Conservation (phyloP, 2,329 filamentous ascomycete genomes). For the Aspergillus sp. region DNA sequence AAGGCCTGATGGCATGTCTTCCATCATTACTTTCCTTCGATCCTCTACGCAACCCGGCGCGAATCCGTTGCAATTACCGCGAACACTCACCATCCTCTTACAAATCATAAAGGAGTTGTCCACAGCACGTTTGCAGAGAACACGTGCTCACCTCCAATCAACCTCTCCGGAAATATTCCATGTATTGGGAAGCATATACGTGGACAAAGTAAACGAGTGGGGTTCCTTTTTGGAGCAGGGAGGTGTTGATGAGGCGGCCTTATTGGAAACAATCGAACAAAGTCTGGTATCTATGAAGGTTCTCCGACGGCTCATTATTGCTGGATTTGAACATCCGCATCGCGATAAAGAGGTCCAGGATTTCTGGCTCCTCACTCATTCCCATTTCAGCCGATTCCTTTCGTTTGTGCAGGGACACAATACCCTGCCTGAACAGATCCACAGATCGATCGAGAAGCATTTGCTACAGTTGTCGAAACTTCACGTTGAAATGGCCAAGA, state of each 20-base stretch:
- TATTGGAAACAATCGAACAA: constrained; percentile 62
- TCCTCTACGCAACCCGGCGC: constrained; percentile 45
- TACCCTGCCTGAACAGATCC: constrained; percentile 47
- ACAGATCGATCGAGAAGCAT: constrained; percentile 70
- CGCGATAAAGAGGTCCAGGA: constrained; percentile 66
- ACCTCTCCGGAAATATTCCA: constrained; percentile 79
- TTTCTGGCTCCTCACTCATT: constrained; percentile 73
- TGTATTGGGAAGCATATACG: constrained; percentile 70
- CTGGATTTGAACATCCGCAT: constrained; percentile 78
- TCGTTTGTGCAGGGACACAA: constrained; percentile 53
- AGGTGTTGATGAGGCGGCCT: constrained; percentile 52
- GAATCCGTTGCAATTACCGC: constrained; percentile 60
- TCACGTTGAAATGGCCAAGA: constrained; percentile 75
- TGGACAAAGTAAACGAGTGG: constrained; percentile 66
- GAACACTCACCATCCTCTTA: constrained; percentile 69
- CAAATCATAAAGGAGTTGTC: constrained; percentile 87
- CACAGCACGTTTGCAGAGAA: constrained; percentile 67
- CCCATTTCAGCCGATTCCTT: constrained; percentile 72
- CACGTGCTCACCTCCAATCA: constrained; percentile 68
- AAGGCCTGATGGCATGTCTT: constrained; percentile 44
- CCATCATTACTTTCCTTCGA: constrained; percentile 59
- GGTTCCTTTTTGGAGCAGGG: constrained; percentile 52
- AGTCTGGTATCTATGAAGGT: constrained; percentile 74
- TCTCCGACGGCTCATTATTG: constrained; percentile 68
- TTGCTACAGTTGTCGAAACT: constrained; percentile 85